A percentile compares a stretch with the other conserved stretches of the same genome.
Evolutionary conservation across 2,329 filamentous ascomycete species (phyloP).

Genomic region (Pyrenochaeta sp.): DNA sequence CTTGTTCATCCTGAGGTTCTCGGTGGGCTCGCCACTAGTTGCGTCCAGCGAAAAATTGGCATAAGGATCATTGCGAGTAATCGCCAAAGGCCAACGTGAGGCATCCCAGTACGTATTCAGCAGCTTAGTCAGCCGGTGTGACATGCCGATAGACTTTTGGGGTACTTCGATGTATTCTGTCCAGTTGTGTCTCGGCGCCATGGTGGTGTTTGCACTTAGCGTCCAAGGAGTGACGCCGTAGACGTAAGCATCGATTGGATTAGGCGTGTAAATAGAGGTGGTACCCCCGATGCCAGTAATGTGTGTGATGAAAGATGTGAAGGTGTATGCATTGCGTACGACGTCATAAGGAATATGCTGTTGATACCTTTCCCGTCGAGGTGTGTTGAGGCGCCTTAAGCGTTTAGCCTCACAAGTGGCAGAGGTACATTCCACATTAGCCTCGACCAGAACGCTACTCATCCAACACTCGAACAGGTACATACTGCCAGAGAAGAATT

Average conservation of each 20-base stretch:
- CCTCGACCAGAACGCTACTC: constrained; percentile 12
- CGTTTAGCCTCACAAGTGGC: constrained; percentile 2
- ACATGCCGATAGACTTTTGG: constrained; percentile 3
- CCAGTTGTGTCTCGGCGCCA: constrained; percentile 4
- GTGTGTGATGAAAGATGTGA: neutral
- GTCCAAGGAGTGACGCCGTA: constrained; percentile 8
- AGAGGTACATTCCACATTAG: constrained; percentile 4
- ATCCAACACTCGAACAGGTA: constrained; percentile 12
- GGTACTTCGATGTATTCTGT: constrained; percentile 3
- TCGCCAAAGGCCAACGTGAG: constrained; percentile 7
- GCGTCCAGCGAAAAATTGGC: neutral
- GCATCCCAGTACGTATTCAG: constrained; percentile 11
- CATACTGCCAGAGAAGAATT: neutral
- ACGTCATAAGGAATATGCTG: constrained; percentile 2
- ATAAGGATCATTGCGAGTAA: constrained; percentile 10
- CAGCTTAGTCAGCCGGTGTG: constrained; percentile 5
- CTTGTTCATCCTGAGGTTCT: constrained; percentile 1
- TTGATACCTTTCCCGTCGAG: neutral
- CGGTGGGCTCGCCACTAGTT: neutral
- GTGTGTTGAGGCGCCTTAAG: constrained; percentile 3
- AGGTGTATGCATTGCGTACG: neutral
- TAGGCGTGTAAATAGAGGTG: neutral
- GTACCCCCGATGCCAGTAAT: neutral
- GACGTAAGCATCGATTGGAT: constrained; percentile 11
- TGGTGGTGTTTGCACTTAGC: neutral